A percentile compares a stretch with the other conserved stretches of the same genome.
Evolutionary conservation across 2,329 filamentous ascomycete genomes (phyloP).

Genomic region (Penicillium sp.): DNA sequence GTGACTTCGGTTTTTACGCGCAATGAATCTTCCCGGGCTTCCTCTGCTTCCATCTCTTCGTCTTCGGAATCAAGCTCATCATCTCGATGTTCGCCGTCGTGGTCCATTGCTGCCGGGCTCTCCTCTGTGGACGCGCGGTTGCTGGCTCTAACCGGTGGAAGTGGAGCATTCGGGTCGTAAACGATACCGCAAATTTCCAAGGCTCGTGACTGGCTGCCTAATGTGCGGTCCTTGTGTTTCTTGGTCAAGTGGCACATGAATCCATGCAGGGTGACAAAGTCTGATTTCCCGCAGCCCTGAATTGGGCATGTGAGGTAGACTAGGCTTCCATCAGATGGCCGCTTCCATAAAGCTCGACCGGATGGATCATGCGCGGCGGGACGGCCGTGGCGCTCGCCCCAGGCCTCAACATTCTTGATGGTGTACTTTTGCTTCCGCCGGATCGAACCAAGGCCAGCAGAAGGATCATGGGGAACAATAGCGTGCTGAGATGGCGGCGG

Average conservation of each 20-base stretch:
- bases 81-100: constrained; percentile 31
- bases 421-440: constrained; percentile 44
- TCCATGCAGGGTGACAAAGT: constrained; percentile 43
- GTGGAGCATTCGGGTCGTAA: constrained; percentile 38
- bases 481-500: constrained; percentile 16
- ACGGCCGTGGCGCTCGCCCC: constrained; percentile 42
- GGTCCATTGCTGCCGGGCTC: constrained; percentile 31
- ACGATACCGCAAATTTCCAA: constrained; percentile 41
- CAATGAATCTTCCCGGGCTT: constrained; percentile 21
- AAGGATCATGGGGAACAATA: constrained; percentile 26
- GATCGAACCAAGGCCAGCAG: constrained; percentile 28
- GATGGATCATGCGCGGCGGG: constrained; percentile 41
- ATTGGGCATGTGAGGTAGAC: constrained; percentile 42
- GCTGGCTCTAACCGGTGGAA: constrained; percentile 32
- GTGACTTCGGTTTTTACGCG: constrained; percentile 31
- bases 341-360: constrained; percentile 41
- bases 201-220: constrained; percentile 41
- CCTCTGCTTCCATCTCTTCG: constrained; percentile 27
- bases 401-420: constrained; percentile 43
- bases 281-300: constrained; percentile 39
- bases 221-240: constrained; percentile 42
- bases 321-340: constrained; percentile 38
- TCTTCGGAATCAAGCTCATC: constrained; percentile 33
- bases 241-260: constrained; percentile 46
- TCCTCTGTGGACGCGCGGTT: constrained; percentile 38